Conservation (phyloP, 78 protist genomes). For the Dictyostelium firmibasis region DNA sequence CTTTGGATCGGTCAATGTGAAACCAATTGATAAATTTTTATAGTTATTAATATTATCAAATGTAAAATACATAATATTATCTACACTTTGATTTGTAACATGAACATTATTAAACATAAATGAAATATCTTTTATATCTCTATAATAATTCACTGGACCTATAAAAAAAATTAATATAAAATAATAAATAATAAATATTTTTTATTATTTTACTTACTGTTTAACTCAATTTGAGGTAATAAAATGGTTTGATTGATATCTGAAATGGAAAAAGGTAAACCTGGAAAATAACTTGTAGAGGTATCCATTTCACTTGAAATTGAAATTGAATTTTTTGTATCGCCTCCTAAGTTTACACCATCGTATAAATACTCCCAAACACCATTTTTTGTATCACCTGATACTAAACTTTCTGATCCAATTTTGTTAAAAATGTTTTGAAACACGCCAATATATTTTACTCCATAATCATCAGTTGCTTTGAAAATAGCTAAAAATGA, state of each 20-base stretch:
- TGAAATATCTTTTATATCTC: neutral
- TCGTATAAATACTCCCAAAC: neutral
- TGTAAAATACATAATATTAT: neutral
- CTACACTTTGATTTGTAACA: neutral
- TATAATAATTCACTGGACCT: neutral
- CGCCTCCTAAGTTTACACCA: neutral
- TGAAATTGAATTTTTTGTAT: neutral
- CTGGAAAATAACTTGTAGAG: neutral
- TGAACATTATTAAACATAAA: neutral
- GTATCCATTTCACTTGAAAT: neutral
- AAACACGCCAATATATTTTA: neutral
- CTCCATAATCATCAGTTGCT: neutral
- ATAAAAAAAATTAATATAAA: neutral
- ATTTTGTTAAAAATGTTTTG: neutral
- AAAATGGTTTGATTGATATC: neutral
- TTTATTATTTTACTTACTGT: neutral
- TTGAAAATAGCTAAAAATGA: neutral
- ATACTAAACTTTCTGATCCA: neutral
- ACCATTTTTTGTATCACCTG: neutral
- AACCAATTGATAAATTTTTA: neutral
- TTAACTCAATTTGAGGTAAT: neutral
- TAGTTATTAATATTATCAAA: neutral
- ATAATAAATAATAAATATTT: neutral
- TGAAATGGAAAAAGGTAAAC: neutral
- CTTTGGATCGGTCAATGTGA: neutral